A percentile compares a stretch with the other conserved stretches of the same genome.
phyloP scores from a whole-genome alignment of 176 grass and related monocot genomes.

The Pontederia paniculata region DNA sequence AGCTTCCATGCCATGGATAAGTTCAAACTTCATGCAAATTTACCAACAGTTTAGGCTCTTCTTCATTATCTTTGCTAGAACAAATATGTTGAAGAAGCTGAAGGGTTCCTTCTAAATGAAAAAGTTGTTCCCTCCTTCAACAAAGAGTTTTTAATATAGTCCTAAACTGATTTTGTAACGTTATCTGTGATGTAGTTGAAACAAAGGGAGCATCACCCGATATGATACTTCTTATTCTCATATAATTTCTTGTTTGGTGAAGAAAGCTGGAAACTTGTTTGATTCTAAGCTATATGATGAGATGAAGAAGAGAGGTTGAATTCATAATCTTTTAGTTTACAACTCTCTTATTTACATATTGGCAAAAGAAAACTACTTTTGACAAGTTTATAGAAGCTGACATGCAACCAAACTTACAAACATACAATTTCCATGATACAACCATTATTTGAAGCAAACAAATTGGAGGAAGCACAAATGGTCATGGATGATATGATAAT shows the following conservation, averaged over 20 bases:
- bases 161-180: no score
- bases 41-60: no score
- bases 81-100: no score
- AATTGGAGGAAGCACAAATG: slow-evolving; percentile 59
- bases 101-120: no score
- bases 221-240: slow-evolving; percentile 57
- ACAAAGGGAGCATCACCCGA: slow-evolving; percentile 79
- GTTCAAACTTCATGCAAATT: no score
- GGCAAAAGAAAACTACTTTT: slow-evolving; percentile 79
- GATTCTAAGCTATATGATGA: slow-evolving; percentile 97
- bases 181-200: slow-evolving; percentile 67
- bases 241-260: slow-evolving; percentile 88
- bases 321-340: slow-evolving; percentile 51
- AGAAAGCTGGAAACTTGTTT: slow-evolving; percentile 73
- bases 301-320: slow-evolving; percentile 79
- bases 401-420: slow-evolving; percentile 51
- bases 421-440: slow-evolving; percentile 80
- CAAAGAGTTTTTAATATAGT: no score
- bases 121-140: no score
- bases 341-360: slow-evolving; percentile 84
- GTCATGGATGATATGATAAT: slow-evolving; percentile 59
- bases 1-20: no score
- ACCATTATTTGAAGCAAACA: slow-evolving; percentile 49
- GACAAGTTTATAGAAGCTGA: slow-evolving; percentile 48
- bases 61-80: no score